Conservation (phyloP, 805 yeast genomes). For the Wickerhamomyces rabaulensis region DNA sequence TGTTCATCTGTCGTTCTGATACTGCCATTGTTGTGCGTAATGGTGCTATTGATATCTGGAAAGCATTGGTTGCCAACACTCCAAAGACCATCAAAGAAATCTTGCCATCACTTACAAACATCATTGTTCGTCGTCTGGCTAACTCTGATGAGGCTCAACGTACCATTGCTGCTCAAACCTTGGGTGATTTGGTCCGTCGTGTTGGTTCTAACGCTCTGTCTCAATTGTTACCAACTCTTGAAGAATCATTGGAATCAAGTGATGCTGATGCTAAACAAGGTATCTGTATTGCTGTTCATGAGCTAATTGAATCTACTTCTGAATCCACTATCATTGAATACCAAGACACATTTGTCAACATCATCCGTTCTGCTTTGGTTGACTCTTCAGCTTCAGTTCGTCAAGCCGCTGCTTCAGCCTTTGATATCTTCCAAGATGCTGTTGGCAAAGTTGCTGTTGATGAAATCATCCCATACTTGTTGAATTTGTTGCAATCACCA, state of each 20-base stretch:
- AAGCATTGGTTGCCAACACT: conserved; percentile 91
- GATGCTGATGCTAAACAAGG: conserved; percentile 92
- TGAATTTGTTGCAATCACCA: conserved; percentile 57
- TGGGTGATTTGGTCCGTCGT: conserved; percentile 92
- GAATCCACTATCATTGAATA: conserved; percentile 54
- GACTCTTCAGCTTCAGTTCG: conserved; percentile 74
- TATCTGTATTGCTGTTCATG: conserved; percentile 88
- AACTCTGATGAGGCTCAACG: conserved; percentile 76
- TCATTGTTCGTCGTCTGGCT: conserved; percentile 79
- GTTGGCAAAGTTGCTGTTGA: conserved; percentile 86
- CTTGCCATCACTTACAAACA: conserved; percentile 71
- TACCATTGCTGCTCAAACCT: conserved; percentile 84
- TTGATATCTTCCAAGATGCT: conserved; percentile 78
- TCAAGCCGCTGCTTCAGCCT: conserved; percentile 86
- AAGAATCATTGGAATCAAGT: conserved; percentile 49
- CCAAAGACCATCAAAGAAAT: conserved; percentile 93
- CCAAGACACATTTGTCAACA: conserved; percentile 64
- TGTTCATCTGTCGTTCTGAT: conserved; percentile 93
- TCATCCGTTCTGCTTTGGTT: conserved; percentile 73
- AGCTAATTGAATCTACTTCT: conserved; percentile 72
- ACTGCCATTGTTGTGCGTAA: conserved; percentile 80
- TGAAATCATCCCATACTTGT: conserved; percentile 78
- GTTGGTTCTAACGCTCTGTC: conserved; percentile 86
- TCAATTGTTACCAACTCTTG: conserved; percentile 80
- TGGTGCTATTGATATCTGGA: conserved; percentile 94